Percentiles rank a stretch among this genome's conserved stretches.
phyloP scores from a whole-genome alignment of 805 yeast genomes.

The Saccharomycopsis synnaedendra region DNA sequence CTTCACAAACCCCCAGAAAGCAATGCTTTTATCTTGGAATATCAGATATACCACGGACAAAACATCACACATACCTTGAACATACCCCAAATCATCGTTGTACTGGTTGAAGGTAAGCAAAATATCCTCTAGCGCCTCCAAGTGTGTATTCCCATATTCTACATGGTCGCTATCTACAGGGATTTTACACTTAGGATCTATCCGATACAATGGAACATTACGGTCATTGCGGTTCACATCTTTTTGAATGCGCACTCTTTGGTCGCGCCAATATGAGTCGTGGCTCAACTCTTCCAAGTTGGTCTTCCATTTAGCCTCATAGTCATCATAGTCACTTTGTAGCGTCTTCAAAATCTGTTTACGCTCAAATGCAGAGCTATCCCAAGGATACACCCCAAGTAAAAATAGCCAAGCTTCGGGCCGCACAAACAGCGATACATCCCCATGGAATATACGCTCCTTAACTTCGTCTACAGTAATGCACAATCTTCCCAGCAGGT shows the following conservation, averaged over 20 bases:
- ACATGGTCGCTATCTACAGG: slow-evolving; percentile 22
- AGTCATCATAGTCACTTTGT: slow-evolving; percentile 44
- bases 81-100: slow-evolving; percentile 80
- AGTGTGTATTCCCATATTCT: slow-evolving; percentile 64
- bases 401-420: slow-evolving; percentile 79
- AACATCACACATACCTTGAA: slow-evolving; percentile 96
- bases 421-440: slow-evolving; percentile 48
- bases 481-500: slow-evolving; percentile 58
- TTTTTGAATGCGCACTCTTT: slow-evolving; percentile 79
- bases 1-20: slow-evolving; percentile 82
- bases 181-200: slow-evolving; percentile 26
- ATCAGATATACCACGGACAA: slow-evolving; percentile 72
- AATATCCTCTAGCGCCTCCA: slow-evolving; percentile 62
- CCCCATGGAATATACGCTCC: slow-evolving; percentile 84
- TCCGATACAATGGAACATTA: slow-evolving; percentile 51
- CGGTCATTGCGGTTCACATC: slow-evolving; percentile 91
- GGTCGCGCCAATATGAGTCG: slow-evolving; percentile 79
- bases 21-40: slow-evolving; percentile 56
- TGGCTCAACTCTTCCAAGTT: slow-evolving; percentile 38
- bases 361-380: slow-evolving; percentile 61
- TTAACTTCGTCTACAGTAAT: slow-evolving; percentile 72
- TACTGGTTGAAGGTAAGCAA: slow-evolving; percentile 78
- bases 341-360: slow-evolving; percentile 43
- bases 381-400: slow-evolving; percentile 84
- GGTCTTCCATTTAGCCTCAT: slow-evolving; percentile 63